Evolutionary conservation across 345 rosid genomes (phyloP).

Genomic region (Cardamine resedifolia): DNA sequence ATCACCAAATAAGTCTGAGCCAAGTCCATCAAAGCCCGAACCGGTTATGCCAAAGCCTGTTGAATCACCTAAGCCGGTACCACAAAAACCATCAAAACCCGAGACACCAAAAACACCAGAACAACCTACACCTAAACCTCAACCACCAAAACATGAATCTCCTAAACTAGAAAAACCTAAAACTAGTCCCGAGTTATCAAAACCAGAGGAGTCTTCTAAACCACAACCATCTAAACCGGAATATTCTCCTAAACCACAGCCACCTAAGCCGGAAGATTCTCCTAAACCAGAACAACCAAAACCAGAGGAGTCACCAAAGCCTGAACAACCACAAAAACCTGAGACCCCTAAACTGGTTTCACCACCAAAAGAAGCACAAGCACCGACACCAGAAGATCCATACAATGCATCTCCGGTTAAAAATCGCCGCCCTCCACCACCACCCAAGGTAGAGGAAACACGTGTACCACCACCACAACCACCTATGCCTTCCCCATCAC

Average conservation of each 20-base stretch:
- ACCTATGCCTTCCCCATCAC: constrained; percentile 23
- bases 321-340: constrained; percentile 20
- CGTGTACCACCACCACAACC: constrained; percentile 28
- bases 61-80: constrained; percentile 24
- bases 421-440: constrained; percentile 34
- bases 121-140: constrained; percentile 24
- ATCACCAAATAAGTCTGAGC: constrained; percentile 5
- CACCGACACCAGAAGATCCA: constrained; percentile 3
- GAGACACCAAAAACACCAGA: constrained; percentile 16
- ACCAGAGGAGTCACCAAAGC: constrained; percentile 10
- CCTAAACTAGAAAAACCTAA: constrained; percentile 7
- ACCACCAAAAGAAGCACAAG: constrained; percentile 21
- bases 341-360: constrained; percentile 17
- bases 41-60: constrained; percentile 13
- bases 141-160: constrained; percentile 18
- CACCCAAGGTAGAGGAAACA: constrained; percentile 15
- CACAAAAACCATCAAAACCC: constrained; percentile 15
- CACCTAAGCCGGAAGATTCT: constrained; percentile 13
- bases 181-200: background rate
- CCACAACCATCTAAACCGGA: constrained; percentile 11
- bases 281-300: constrained; percentile 21
- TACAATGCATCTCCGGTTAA: constrained; percentile 28
- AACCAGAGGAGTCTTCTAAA: constrained; percentile 16
- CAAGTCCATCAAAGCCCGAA: constrained; percentile 8
- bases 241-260: constrained; percentile 13